phyloP scores from a whole-genome alignment of 257 asterid genomes.

The Orobanche coerulescens region DNA sequence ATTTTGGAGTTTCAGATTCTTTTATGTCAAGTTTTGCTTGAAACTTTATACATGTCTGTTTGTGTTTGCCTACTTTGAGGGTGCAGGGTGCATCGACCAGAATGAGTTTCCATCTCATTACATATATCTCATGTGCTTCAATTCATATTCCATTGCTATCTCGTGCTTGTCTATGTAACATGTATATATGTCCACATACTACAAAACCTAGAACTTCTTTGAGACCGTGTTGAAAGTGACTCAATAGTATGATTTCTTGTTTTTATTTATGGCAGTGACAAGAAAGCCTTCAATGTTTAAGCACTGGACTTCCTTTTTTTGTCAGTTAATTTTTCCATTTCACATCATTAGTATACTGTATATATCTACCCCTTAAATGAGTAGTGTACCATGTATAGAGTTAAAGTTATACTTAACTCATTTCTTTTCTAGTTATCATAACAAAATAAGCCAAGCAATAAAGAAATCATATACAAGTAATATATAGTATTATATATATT shows the following conservation, averaged over 20 bases:
- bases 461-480: no score
- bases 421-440: not conserved
- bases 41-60: not conserved
- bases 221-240: not conserved
- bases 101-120: not conserved
- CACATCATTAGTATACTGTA: not conserved
- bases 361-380: not conserved
- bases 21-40: not conserved
- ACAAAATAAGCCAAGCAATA: no score
- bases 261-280: no score
- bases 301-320: no score
- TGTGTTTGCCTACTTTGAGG: not conserved
- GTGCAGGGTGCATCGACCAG: not conserved
- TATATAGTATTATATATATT: not conserved
- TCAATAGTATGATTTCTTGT: not conserved
- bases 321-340: not conserved
- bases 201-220: not conserved
- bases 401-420: not conserved
- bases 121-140: not conserved
- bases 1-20: conserved; percentile 5
- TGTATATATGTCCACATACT: no score
- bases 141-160: not conserved
- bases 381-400: not conserved
- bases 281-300: no score
- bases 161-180: not conserved